phyloP scores from a whole-genome alignment of 2,329 filamentous ascomycete genomes.

The Westerdykella sp. region DNA sequence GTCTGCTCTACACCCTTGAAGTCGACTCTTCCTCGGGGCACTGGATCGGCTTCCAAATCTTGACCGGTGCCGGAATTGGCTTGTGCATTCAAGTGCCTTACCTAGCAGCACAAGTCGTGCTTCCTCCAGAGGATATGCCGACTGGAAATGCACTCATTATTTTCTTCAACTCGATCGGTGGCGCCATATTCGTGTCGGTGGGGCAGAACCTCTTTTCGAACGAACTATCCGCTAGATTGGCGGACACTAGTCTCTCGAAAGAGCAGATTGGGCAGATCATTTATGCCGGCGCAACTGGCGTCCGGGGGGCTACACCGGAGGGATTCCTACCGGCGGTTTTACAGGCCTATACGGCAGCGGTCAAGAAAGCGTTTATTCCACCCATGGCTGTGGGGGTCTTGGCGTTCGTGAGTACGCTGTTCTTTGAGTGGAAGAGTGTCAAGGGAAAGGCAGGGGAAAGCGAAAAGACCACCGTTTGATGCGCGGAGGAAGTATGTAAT shows the following conservation, averaged over 20 bases:
- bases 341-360: conserved; percentile 3
- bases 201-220: conserved; percentile 37
- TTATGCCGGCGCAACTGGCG: too few species aligned
- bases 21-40: conserved; percentile 26
- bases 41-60: conserved; percentile 45
- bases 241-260: conserved; percentile 31
- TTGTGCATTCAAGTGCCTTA: conserved; percentile 22
- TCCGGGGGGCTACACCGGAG: neutral
- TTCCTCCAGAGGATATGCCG: conserved; percentile 29
- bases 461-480: too few species aligned
- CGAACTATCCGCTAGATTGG: conserved; percentile 12
- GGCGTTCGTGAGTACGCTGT: too few species aligned
- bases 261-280: too few species aligned
- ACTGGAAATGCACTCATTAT: conserved; percentile 32
- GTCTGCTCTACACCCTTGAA: conserved; percentile 39
- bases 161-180: conserved; percentile 37
- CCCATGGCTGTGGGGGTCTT: conserved; percentile 40
- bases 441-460: too few species aligned
- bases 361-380: conserved; percentile 49
- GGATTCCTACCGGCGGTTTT: conserved; percentile 1
- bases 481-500: too few species aligned
- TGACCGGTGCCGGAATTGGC: conserved; percentile 37
- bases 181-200: conserved; percentile 37
- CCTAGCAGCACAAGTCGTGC: conserved; percentile 34
- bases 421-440: too few species aligned